Evolutionary conservation across 78 protist genomes (phyloP).

Genomic region (Anaeramoeba flamelloides): DNA sequence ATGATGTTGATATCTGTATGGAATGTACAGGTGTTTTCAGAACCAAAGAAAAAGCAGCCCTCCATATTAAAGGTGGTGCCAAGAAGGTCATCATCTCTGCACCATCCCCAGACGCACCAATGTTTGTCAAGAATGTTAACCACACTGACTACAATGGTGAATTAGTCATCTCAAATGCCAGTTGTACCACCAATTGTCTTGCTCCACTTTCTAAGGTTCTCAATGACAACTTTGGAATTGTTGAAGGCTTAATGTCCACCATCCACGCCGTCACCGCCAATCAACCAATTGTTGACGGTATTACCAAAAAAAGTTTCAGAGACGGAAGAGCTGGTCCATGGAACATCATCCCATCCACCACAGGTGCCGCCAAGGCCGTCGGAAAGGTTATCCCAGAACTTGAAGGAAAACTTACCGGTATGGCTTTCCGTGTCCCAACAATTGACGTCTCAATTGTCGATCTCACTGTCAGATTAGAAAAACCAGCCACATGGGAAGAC

Average conservation of each 20-base stretch:
- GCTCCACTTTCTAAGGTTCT: conserved; percentile 92
- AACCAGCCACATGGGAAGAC: conserved; percentile 68
- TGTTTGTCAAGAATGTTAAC: conserved; percentile 96
- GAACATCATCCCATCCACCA: conserved; percentile 96
- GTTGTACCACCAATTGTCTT: conserved; percentile 99
- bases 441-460: conserved; percentile 96
- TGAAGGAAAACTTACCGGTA: conserved; percentile 96
- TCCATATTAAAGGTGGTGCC: conserved; percentile 52
- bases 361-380: conserved; percentile 99
- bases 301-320: conserved; percentile 79
- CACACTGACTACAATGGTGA: conserved; percentile 46
- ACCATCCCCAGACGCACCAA: conserved; percentile 83
- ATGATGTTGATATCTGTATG: conserved; percentile 58
- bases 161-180: conserved; percentile 77
- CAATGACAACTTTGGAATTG: conserved; percentile 83
- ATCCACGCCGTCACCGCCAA: conserved; percentile 97
- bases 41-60: conserved; percentile 50
- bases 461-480: conserved; percentile 64
- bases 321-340: conserved; percentile 77
- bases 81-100: conserved; percentile 96
- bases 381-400: conserved; percentile 74
- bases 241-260: conserved; percentile 96
- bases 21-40: conserved; percentile 97
- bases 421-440: conserved; percentile 98
- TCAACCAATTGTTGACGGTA: conserved; percentile 91